Evolutionary conservation across 768 basidiomycete genomes (phyloP).

Genomic region (Agaricus subrufescens): DNA sequence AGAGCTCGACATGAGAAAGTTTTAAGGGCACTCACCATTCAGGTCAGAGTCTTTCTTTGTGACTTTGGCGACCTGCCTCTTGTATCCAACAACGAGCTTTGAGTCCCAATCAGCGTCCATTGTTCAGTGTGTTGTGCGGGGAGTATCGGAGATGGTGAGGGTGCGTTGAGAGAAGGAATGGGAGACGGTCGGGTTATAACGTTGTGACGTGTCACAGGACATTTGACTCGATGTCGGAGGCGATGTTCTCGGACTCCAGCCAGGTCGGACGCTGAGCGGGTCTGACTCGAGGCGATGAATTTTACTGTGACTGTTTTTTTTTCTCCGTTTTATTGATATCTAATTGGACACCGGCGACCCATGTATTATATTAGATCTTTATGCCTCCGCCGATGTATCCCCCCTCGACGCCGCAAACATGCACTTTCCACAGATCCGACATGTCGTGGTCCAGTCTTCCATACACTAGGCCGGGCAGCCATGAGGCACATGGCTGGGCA

Average conservation of each 20-base stretch:
- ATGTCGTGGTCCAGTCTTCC: no score
- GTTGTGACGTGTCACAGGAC: constrained; percentile 13
- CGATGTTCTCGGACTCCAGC: not conserved
- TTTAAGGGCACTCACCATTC: constrained; percentile 36
- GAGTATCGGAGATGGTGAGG: constrained; percentile 10
- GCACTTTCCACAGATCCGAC: no score
- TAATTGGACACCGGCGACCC: no score
- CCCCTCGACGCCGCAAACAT: no score
- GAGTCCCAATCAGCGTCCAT: constrained; percentile 69
- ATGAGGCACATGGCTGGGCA: no score
- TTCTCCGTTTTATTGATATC: no score
- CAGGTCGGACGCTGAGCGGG: no score
- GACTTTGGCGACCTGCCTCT: constrained; percentile 58
- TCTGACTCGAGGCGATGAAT: no score
- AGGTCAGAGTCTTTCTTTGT: constrained; percentile 54
- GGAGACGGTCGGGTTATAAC: constrained; percentile 13
- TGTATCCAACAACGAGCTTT: constrained; percentile 70
- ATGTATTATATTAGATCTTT: no score
- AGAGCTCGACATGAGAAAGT: not conserved
- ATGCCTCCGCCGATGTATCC: no score
- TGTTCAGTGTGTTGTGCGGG: constrained; percentile 15
- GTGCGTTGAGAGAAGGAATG: constrained; percentile 11
- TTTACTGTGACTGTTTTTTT: no score
- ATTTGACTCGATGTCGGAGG: constrained; percentile 11
- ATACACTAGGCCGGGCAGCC: no score